phyloP scores from a whole-genome alignment of 495 filamentous ascomycete species.

The Margaritispora aquatica region DNA sequence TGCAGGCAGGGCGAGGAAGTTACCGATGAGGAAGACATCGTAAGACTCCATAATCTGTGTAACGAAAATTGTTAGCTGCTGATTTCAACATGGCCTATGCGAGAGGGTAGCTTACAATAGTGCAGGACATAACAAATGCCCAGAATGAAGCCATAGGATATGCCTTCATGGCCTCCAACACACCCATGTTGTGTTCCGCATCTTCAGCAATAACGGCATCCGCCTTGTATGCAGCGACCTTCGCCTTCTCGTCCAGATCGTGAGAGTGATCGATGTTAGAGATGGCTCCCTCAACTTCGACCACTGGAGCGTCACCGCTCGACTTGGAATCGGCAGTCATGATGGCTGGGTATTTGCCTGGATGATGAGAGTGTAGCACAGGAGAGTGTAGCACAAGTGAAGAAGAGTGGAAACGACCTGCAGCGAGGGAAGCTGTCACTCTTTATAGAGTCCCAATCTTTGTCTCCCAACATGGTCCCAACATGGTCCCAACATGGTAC shows the following conservation, averaged over 20 bases:
- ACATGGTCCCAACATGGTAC: too few species aligned
- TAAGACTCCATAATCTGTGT: conserved; percentile 38
- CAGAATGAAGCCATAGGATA: conserved; percentile 42
- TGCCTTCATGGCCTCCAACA: conserved; percentile 36
- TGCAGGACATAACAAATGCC: conserved; percentile 46
- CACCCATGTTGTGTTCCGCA: conserved; percentile 35
- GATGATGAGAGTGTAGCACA: too few species aligned
- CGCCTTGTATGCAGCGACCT: conserved; percentile 36
- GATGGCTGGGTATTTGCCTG: conserved; percentile 18
- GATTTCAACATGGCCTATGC: neutral
- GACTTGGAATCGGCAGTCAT: conserved; percentile 35
- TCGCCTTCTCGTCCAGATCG: conserved; percentile 38
- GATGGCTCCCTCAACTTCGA: conserved; percentile 30
- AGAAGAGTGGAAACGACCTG: too few species aligned
- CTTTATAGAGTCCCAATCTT: too few species aligned
- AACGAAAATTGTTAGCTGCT: neutral
- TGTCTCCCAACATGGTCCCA: too few species aligned
- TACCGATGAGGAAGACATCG: conserved; percentile 31
- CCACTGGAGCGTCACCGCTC: conserved; percentile 29
- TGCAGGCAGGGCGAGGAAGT: conserved; percentile 29
- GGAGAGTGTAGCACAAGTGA: too few species aligned
- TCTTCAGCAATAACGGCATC: conserved; percentile 10
- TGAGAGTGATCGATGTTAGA: conserved; percentile 30
- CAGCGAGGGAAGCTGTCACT: too few species aligned
- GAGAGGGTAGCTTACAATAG: conserved; percentile 37